Evolutionary conservation across 169 alveolate species (phyloP), one percentile per base, ranked within the genome.

Genomic region (Eimeria sp.): DNA sequence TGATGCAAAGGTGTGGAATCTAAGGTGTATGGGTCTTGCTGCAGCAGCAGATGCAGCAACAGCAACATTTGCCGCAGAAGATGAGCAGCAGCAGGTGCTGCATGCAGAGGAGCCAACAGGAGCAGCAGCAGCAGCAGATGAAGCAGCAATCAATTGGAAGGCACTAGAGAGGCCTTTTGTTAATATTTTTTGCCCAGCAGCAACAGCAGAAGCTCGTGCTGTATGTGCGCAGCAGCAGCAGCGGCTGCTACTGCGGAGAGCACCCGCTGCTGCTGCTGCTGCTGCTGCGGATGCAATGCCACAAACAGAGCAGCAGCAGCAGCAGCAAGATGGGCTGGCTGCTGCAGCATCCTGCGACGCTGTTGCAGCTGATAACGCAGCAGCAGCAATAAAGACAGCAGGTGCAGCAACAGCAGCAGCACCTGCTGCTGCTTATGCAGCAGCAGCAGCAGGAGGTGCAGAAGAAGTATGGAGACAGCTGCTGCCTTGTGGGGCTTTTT

Each of bases 231-330:
- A 40, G 84, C 58, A 27, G 84, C 84, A 73, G 54, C 84, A 40
- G 51, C 84, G 43, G 84, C 84, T 73, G 84, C 84, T 73, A 57
- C 84, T 73, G 84, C 84, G 30, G 84, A 27, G 16, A 20, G 84
- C 84, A 73, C n/a, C 84, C 27, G 84, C 84, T n/a, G 84, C 84
- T 16, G 54, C 84, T n/a, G 84, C 84, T 16, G 54, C 84, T n/a
- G 84, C 84, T 16, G 22, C 84, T 65, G 76, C 76, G 13, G 76
- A 16, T 65, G 22, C 14, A 9, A 1, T 9, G 27, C 76, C 4
- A 0, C 76, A 65, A 27, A 20, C n/a, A 65, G 45, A n/a, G 57
- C 84, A 73, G 84, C 84, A 73, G 84, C 47, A 40, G 84, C 84
- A 73, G 84, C 84, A 73, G 47, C 58, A 27, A 49, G 20, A 73